Percentiles rank a stretch among this genome's conserved stretches.
Evolutionary conservation across 768 basidiomycete species (phyloP).

Genomic region (Leccinum barrowsii): DNA sequence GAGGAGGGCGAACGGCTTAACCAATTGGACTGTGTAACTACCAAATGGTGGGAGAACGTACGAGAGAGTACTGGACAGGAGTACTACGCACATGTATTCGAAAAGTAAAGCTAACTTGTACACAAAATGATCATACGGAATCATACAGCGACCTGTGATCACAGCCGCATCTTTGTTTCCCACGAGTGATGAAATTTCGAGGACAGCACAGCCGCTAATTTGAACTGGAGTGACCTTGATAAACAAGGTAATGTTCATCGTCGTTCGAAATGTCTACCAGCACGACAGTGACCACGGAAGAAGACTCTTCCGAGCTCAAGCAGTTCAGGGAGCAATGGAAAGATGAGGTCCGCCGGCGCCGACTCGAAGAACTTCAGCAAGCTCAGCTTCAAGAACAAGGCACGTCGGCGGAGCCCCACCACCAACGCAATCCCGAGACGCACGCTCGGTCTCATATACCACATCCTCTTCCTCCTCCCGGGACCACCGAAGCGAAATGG

Average conservation of each 20-base stretch:
- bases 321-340: constrained; percentile 74
- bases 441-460: constrained; percentile 4
- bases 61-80: no score
- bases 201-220: no score
- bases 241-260: not conserved
- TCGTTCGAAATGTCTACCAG: not conserved
- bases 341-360: constrained; percentile 50
- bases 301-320: constrained; percentile 60
- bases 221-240: no score
- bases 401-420: not conserved
- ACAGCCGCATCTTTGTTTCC: no score
- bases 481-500: constrained; percentile 2
- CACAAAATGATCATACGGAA: no score
- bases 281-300: constrained; percentile 18
- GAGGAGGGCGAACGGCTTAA: no score
- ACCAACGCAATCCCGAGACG: constrained; percentile 6
- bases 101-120: no score
- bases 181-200: no score
- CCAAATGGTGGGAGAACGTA: no score
- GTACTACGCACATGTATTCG: no score
- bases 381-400: not conserved
- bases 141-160: no score
- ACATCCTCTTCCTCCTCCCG: not conserved
- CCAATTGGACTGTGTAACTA: no score
- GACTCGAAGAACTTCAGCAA: constrained; percentile 11